Evolutionary conservation across 768 basidiomycete species (phyloP).

Genomic region (Phallus indusiatus): DNA sequence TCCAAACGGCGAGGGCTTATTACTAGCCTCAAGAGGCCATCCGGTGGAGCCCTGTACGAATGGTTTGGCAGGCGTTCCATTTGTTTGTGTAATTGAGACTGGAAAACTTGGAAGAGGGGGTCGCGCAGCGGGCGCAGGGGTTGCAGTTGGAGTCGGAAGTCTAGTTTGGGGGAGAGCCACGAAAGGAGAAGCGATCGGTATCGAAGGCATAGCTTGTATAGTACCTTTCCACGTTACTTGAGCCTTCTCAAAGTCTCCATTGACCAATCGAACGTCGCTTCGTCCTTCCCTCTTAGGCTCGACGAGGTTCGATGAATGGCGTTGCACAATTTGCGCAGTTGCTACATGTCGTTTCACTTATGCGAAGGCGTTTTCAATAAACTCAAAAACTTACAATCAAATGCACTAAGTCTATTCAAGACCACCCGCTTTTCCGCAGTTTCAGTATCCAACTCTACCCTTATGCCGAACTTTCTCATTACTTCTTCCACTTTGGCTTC

Average conservation of each 20-base stretch:
- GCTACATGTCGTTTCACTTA: conserved; percentile 20
- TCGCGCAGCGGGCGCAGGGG: background rate
- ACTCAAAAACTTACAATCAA: conserved; percentile 26
- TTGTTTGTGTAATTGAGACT: background rate
- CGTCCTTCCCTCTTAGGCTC: conserved; percentile 53
- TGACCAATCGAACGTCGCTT: conserved; percentile 55
- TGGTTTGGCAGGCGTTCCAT: background rate
- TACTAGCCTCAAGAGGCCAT: too few species aligned
- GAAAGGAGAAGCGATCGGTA: conserved; percentile 11
- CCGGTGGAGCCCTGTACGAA: background rate
- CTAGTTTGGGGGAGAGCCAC: conserved; percentile 1
- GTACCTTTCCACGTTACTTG: conserved; percentile 12
- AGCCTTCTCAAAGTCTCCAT: conserved; percentile 35
- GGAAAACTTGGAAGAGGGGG: background rate
- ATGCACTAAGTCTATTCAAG: conserved; percentile 20
- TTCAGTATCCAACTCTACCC: conserved; percentile 55
- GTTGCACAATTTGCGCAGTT: conserved; percentile 1
- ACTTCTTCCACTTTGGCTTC: background rate
- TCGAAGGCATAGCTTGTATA: background rate
- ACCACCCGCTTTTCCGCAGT: conserved; percentile 23
- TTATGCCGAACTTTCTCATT: background rate
- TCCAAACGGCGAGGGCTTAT: background rate
- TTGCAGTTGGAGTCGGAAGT: conserved; percentile 3
- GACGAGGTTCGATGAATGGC: conserved; percentile 25
- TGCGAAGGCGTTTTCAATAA: conserved; percentile 16